Conservation (phyloP, 2,329 filamentous ascomycete genomes). For the Ophiostoma australiae region DNA sequence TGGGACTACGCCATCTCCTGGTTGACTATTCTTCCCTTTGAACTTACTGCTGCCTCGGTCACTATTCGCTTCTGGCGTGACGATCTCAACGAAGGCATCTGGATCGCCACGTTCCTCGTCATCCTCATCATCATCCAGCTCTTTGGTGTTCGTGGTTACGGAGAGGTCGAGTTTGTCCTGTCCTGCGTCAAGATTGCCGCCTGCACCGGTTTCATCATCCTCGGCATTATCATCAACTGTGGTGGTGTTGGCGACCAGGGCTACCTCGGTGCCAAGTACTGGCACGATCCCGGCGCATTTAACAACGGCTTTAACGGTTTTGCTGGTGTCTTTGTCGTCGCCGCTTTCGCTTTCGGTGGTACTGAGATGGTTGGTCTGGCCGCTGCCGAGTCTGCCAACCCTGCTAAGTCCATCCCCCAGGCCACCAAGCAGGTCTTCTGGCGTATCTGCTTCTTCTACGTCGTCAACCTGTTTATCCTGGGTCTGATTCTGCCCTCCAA, state of each 20-base stretch:
- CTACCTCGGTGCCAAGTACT: slow-evolving; percentile 58
- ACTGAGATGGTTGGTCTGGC: slow-evolving; percentile 51
- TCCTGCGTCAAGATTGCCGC: slow-evolving; percentile 54
- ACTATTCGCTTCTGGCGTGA: slow-evolving; percentile 52
- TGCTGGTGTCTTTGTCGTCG: slow-evolving; percentile 48
- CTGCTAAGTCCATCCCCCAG: slow-evolving; percentile 44
- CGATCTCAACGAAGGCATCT: slow-evolving; percentile 49
- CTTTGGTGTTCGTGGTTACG: slow-evolving; percentile 55
- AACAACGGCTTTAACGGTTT: slow-evolving; percentile 48
- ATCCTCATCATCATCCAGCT: slow-evolving; percentile 48
- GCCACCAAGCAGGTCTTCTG: slow-evolving; percentile 53
- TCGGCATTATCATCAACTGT: slow-evolving; percentile 55
- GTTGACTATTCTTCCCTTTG: slow-evolving; percentile 49
- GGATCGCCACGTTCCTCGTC: slow-evolving; percentile 53
- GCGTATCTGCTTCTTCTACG: slow-evolving; percentile 50
- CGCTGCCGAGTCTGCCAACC: slow-evolving; percentile 48
- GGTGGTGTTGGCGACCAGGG: slow-evolving; percentile 53
- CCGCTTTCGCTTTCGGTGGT: slow-evolving; percentile 48
- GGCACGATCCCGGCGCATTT: slow-evolving; percentile 54
- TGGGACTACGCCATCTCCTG: slow-evolving; percentile 50
- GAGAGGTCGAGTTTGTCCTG: slow-evolving; percentile 56
- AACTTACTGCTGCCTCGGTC: slow-evolving; percentile 50
- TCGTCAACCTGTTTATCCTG: slow-evolving; percentile 48
- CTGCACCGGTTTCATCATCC: slow-evolving; percentile 59
- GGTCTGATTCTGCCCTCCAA: slow-evolving; percentile 45